Base-by-base conservation (phyloP, 495 filamentous ascomycete genomes). In the Polyplosphaeria fusca region DNA sequence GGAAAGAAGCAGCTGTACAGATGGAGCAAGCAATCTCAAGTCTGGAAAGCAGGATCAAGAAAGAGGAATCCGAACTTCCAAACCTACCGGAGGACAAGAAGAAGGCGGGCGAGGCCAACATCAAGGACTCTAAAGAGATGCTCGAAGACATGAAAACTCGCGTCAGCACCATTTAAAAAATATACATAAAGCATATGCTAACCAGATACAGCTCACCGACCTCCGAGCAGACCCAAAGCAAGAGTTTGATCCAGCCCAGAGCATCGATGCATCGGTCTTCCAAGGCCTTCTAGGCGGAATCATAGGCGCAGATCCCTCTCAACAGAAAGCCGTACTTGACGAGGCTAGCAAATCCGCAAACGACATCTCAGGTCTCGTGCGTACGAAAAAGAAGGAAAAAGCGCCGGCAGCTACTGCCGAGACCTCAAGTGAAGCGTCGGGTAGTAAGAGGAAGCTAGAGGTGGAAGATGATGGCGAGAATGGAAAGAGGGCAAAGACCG, bases 321-420 rank as follows among this genome's bases (percentile, higher is more conserved):
- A 84, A 50, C 79, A 86, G 56, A 79, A 82, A 58, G 83, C 83
- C 13, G 73, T 82, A 40, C 74, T 94, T 24, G 85, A 89, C 53
- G 86, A 91, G 62, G 91, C 84, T 32, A 86, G 85, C 58, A 86
- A 86, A 70, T 77, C 73, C 19, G 93, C 93, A 14, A 95, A 80
- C 43, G 94, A 98, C 66, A 70, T 98, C n/a, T 86, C 85, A 1
- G 82, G 86, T 12, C 70, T 97, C n/a, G 86, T 96, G 2, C 80
- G 78, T 55, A 71, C 87, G 50, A 94, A 80, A 72, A 90, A 95
- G 77, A 70, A 70, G 65, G 53, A 52, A 24, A 46, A 52, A 37
- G 43, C 26, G 13, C n/a, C 50, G 1, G 39, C 26, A 16, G 45
- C 23, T 5, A 44, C 42, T 2, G 41, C 55, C 14, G 47, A 47